phyloP scores from a whole-genome alignment of 2,329 filamentous ascomycete genomes.

The Cladosporium sp. region DNA sequence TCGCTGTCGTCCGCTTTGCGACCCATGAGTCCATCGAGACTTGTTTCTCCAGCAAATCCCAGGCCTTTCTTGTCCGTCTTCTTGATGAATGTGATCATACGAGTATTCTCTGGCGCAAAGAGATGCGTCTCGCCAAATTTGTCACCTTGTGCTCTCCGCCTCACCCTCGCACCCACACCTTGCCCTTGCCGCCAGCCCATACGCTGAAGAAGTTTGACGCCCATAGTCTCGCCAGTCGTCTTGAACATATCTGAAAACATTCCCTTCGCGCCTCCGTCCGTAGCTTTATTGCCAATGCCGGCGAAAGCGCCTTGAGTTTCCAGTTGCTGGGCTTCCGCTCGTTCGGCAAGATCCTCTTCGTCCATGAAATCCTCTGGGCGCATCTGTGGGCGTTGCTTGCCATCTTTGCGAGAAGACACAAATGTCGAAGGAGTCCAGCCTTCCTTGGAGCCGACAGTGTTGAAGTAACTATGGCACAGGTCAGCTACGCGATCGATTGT shows the following conservation, averaged over 20 bases:
- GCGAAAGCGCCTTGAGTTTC: slow-evolving; percentile 71
- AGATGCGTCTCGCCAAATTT: slow-evolving; percentile 56
- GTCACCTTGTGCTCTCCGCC: slow-evolving; percentile 66
- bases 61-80: slow-evolving; percentile 69
- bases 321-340: slow-evolving; percentile 70
- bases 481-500: neutral
- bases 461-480: slow-evolving; percentile 70
- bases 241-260: slow-evolving; percentile 69
- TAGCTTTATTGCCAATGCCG: slow-evolving; percentile 65
- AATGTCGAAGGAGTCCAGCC: slow-evolving; percentile 93
- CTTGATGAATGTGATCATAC: slow-evolving; percentile 60
- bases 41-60: slow-evolving; percentile 59
- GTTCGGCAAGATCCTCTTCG: slow-evolving; percentile 87
- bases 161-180: slow-evolving; percentile 83
- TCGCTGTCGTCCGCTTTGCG: slow-evolving; percentile 32
- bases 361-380: slow-evolving; percentile 95
- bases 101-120: slow-evolving; percentile 79
- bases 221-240: slow-evolving; percentile 75
- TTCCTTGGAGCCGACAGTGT: slow-evolving; percentile 96
- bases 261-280: slow-evolving; percentile 46
- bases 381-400: slow-evolving; percentile 50
- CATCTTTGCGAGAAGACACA: slow-evolving; percentile 73
- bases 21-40: slow-evolving; percentile 38
- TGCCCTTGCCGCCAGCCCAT: slow-evolving; percentile 98
- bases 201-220: slow-evolving; percentile 73